A percentile compares a stretch with the other conserved stretches of the same genome.
These are phyloP conservation scores for Scleroderma bovista DNA, from an alignment of 768 basidiomycete species.

Conservation along the genomic window DNA sequence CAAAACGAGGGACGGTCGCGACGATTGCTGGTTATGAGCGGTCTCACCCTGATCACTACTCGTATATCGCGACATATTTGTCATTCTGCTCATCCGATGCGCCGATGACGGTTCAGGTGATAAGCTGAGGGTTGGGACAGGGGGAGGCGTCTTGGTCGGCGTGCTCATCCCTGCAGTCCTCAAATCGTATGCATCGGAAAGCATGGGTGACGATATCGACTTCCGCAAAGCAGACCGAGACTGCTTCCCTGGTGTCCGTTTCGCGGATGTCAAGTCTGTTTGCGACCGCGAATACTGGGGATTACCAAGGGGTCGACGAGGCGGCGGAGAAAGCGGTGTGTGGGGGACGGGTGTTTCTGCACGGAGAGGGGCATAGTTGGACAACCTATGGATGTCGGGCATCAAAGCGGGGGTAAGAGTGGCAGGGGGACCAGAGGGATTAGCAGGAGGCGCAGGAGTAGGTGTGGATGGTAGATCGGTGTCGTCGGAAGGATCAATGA, in stretches of 20 bases:
- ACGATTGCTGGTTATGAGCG: slow-evolving; percentile 18
- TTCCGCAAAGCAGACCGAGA: slow-evolving; percentile 33
- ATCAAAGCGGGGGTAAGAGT: slow-evolving; percentile 14
- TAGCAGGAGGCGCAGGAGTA: slow-evolving; percentile 1
- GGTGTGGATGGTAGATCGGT: slow-evolving; percentile 21
- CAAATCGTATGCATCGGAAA: slow-evolving; percentile 40
- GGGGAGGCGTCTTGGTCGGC: slow-evolving; percentile 42
- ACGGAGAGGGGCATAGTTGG: slow-evolving; percentile 47
- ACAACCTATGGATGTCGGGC: slow-evolving; percentile 31
- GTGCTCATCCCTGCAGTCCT: slow-evolving; percentile 23
- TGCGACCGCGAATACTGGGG: slow-evolving; percentile 54
- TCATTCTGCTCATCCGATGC: slow-evolving; percentile 22
- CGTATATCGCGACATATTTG: slow-evolving; percentile 26
- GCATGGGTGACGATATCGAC: slow-evolving; percentile 49
- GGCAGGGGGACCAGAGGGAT: slow-evolving; percentile 10
- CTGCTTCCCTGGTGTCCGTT: slow-evolving; percentile 8
- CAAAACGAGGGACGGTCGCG: slow-evolving; percentile 45
- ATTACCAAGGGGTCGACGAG: slow-evolving; percentile 39
- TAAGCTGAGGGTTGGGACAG: slow-evolving; percentile 31
- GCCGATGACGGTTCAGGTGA: slow-evolving; percentile 25
- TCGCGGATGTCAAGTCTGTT: slow-evolving; percentile 37
- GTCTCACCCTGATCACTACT: slow-evolving; percentile 38
- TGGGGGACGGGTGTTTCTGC: slow-evolving; percentile 63
- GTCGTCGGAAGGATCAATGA: slow-evolving; percentile 30
- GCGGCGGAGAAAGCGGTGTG: slow-evolving; percentile 63